These are phyloP conservation scores for Pisolithus orientalis DNA, from an alignment of 768 basidiomycete species.

Conservation along the genomic window DNA sequence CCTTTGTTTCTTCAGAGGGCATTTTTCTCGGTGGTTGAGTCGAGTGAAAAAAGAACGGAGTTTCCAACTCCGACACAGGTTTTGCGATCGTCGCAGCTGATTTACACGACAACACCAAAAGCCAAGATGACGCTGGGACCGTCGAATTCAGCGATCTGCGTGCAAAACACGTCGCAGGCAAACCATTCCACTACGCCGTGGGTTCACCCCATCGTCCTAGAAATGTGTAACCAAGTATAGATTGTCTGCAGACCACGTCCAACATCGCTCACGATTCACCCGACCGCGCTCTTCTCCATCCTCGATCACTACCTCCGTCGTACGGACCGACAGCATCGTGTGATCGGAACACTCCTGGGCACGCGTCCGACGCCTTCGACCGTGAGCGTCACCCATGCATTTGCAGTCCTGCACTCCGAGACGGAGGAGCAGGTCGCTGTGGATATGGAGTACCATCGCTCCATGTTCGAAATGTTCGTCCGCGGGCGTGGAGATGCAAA, in stretches of 20 bases:
- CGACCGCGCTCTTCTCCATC: slow-evolving; percentile 89
- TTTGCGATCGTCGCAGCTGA: slow-evolving; percentile 6
- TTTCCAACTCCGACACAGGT: slow-evolving; percentile 28
- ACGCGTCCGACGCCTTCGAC: slow-evolving; percentile 54
- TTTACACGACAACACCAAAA: background rate
- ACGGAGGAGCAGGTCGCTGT: slow-evolving; percentile 90
- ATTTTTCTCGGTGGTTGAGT: slow-evolving; percentile 31
- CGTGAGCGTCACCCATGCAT: slow-evolving; percentile 77
- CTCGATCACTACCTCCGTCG: slow-evolving; percentile 95
- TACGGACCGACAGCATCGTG: slow-evolving; percentile 73
- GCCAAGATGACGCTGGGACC: slow-evolving; percentile 40
- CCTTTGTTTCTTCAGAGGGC: slow-evolving; percentile 92
- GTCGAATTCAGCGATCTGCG: slow-evolving; percentile 39
- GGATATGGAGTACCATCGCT: slow-evolving; percentile 93
- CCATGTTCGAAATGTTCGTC: slow-evolving; percentile 84
- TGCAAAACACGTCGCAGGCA: slow-evolving; percentile 30
- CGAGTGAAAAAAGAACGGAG: background rate
- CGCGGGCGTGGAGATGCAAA: slow-evolving; percentile 50
- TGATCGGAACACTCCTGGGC: slow-evolving; percentile 93
- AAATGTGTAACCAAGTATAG: background rate
- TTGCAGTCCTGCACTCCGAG: slow-evolving; percentile 90
- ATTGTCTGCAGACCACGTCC: slow-evolving; percentile 52
- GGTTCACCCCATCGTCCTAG: slow-evolving; percentile 6
- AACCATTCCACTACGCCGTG: slow-evolving; percentile 30
- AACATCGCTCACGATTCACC: slow-evolving; percentile 75